A percentile compares a stretch with the other conserved stretches of the same genome.
Evolutionary conservation across 2,329 filamentous ascomycete genomes (phyloP).

Genomic region (Colletotrichum gloeosporioides): DNA sequence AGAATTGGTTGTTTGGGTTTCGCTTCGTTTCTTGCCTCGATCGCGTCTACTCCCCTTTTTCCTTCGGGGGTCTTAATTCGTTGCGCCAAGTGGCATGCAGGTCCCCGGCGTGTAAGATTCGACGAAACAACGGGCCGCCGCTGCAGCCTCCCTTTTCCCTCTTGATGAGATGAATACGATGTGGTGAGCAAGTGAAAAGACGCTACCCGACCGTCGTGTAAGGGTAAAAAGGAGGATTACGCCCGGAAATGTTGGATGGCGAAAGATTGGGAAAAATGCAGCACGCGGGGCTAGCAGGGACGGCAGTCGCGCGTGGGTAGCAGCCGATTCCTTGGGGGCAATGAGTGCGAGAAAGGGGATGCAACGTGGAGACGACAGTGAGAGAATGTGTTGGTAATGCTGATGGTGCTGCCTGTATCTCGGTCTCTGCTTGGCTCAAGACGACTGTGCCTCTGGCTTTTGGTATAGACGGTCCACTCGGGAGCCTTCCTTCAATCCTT

Average conservation of each 20-base stretch:
- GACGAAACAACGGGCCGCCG: not conserved
- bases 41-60: not conserved
- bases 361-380: slow-evolving; percentile 11
- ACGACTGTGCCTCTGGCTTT: not conserved
- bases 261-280: not conserved
- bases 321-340: slow-evolving; percentile 2
- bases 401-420: not conserved
- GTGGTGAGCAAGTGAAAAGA: not conserved
- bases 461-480: not conserved
- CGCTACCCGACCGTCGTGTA: not conserved
- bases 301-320: slow-evolving; percentile 10
- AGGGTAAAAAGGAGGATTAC: not conserved
- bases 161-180: not conserved
- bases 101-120: not conserved
- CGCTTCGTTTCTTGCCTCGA: not conserved
- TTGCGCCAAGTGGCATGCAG: slow-evolving; percentile 2
- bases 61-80: not conserved
- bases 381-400: not conserved
- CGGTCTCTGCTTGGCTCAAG: not conserved
- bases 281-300: not conserved
- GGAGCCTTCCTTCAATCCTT: not conserved
- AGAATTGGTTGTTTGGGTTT: not conserved
- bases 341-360: slow-evolving; percentile 16
- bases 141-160: not conserved
- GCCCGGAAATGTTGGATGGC: not conserved